Evolutionary conservation across 257 asterid species (phyloP), one percentile per base, ranked within the genome.

Genomic region (Capsicum rhomboideum): DNA sequence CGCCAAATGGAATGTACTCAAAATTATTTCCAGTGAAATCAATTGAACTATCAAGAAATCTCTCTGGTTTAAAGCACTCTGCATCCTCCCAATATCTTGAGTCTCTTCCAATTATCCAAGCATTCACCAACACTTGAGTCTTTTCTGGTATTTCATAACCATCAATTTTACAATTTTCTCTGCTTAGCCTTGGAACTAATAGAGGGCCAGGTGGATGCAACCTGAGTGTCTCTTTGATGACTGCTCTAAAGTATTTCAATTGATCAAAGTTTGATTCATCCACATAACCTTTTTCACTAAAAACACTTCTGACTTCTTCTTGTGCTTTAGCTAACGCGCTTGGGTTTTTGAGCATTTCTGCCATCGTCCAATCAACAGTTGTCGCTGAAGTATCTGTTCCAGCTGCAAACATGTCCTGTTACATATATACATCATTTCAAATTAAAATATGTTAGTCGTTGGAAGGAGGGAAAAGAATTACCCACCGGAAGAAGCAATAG

Each of bases 1-100:
- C 83, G n/a, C 83, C 86, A 64, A 84, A 84, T 28, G 86, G 86
- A 0, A 74, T 56, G 34, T 3, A 58, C 28, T 80, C 83, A 20
- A 31, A 80, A 29, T 58, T 61, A 69, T 40, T 68, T 0, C 84
- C 58, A 16, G 11, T 63, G 23, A 82, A 49, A 42, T 83, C 85
- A 72, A 83, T 10, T 3, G 74, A 40, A 26, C n/a, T 34, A 21
- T 58, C 42, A 28, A 53, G 59, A 46, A 84, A 84, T 58, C 78
- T 75, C 40, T 56, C 83, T 40, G 78, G 42, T 0, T 34, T 52
- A 28, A 71, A 83, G 69, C 82, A 29, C 34, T 74, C 77, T 8
- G 82, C 74, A 74, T 83, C 82, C 10, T 20, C 20, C 85, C 82
- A 83, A n/a, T 34, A 23, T 6, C 37, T 42, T 0, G 69, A 16